A percentile compares a stretch with the other conserved stretches of the same genome.
These are phyloP conservation scores for Aspergillus unguis DNA, from an alignment of 2,329 filamentous ascomycete species.

Conservation along the genomic window DNA sequence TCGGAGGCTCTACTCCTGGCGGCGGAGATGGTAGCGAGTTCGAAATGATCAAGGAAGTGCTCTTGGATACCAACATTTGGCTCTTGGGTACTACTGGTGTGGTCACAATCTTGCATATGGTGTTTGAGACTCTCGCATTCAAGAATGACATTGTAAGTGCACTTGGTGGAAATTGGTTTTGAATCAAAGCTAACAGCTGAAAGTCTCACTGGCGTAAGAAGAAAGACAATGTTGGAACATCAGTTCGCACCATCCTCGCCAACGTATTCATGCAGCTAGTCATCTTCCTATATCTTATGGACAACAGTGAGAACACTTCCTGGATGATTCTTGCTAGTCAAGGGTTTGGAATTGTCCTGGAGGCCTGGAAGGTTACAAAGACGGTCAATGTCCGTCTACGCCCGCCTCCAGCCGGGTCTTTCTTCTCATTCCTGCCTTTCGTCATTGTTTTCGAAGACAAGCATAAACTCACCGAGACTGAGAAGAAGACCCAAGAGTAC, in stretches of 20 bases:
- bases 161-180: neutral
- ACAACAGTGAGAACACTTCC: conserved; percentile 95
- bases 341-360: conserved; percentile 74
- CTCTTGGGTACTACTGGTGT: conserved; percentile 79
- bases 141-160: conserved; percentile 78
- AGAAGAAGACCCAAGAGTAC: conserved; percentile 98
- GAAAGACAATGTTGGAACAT: conserved; percentile 98
- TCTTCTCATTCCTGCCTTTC: conserved; percentile 74
- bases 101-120: conserved; percentile 84
- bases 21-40: conserved; percentile 90
- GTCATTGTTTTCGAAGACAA: conserved; percentile 89
- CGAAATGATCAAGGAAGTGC: conserved; percentile 93
- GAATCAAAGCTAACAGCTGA: neutral
- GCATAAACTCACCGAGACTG: conserved; percentile 89
- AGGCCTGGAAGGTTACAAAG: conserved; percentile 95
- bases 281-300: conserved; percentile 94
- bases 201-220: conserved; percentile 93
- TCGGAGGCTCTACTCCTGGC: conserved; percentile 66
- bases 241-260: conserved; percentile 88
- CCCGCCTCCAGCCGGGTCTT: conserved; percentile 62
- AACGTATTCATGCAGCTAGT: conserved; percentile 97
- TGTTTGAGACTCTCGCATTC: conserved; percentile 94
- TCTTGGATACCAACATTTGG: conserved; percentile 91
- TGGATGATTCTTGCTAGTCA: conserved; percentile 99
- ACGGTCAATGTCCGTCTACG: conserved; percentile 84